Conservation (phyloP, 1,284 basidiomycete genomes). For the Athelia psychrophila region DNA sequence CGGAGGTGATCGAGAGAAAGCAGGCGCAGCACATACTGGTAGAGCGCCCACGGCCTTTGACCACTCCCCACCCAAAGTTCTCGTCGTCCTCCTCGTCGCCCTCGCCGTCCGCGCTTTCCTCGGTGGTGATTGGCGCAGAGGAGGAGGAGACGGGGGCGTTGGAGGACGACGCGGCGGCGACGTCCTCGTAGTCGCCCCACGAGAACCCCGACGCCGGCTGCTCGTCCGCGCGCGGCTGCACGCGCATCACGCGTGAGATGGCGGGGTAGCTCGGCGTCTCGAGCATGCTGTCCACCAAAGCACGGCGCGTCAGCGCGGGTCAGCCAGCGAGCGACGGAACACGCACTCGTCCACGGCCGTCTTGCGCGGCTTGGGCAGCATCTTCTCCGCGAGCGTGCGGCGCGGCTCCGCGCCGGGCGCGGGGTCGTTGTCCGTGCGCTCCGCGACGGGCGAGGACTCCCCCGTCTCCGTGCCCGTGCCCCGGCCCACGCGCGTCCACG, state of each 20-base stretch:
- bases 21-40: conserved; percentile 35
- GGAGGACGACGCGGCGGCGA: conserved; percentile 31
- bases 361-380: conserved; percentile 55
- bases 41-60: conserved; percentile 50
- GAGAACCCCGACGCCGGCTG: conserved; percentile 62
- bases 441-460: conserved; percentile 48
- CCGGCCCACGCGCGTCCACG: conserved; percentile 55
- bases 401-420: conserved; percentile 22
- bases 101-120: conserved; percentile 37
- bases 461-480: conserved; percentile 49
- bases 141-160: background rate
- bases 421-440: conserved; percentile 35
- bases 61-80: conserved; percentile 69
- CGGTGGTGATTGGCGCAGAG: conserved; percentile 43
- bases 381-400: conserved; percentile 54
- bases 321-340: background rate
- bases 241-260: conserved; percentile 59
- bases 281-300: conserved; percentile 47
- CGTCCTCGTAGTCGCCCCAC: conserved; percentile 76
- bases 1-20: background rate
- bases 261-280: conserved; percentile 54
- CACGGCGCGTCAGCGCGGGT: conserved; percentile 4
- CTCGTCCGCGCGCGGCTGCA: conserved; percentile 52
- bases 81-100: conserved; percentile 40
- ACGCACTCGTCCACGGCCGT: conserved; percentile 69